Evolutionary conservation across 495 filamentous ascomycete species (phyloP), one percentile per base, ranked within the genome.

Genomic region (Hyaloscypha finlandica): DNA sequence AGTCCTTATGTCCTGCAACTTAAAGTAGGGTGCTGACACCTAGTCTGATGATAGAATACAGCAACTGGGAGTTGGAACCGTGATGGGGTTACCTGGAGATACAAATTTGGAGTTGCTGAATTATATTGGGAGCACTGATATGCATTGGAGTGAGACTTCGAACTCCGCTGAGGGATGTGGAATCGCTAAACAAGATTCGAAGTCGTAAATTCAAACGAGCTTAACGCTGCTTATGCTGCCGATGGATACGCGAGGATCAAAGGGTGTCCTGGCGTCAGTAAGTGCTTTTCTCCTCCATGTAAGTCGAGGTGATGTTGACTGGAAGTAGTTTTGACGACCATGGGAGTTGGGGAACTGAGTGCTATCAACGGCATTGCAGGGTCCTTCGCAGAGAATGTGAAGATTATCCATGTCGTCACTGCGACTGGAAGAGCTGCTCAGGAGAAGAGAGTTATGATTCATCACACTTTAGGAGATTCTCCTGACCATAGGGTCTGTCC

Each of bases 181-280:
- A 9, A 55, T 56, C 20, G 16, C 33, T 22, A 12, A 29, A 8
- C 9, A 52, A 22, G 6, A 19, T 29, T 8, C 12, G 20, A 45
- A 56, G 45, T 51, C 2, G 89, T 89, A 56, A 90, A 88, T 63
- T 84, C 81, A 69, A 90, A 90, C 77, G 88, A 90, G 72, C 77
- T 80, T 25, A 74, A 69, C 30, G 61, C 71, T 1, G 87, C 86
- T 32, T 92, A 91, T 70, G 88, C 89, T 9, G 87, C 88, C 45
- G 89, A 92, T 76, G 89, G 88, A 39, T 91, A 92, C 76, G 88
- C 88, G 20, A 84, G 88, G 59, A 77, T 88, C 52, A 89, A 88
- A 32, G 89, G 88, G 48, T 86, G 88, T 25, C 60, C 60, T 51
- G 77, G 81, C 53, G 88, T 88, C 33, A 33, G 57, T 59, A 19